phyloP scores from a whole-genome alignment of 768 basidiomycete species.

The Tremella yokohamensis region DNA sequence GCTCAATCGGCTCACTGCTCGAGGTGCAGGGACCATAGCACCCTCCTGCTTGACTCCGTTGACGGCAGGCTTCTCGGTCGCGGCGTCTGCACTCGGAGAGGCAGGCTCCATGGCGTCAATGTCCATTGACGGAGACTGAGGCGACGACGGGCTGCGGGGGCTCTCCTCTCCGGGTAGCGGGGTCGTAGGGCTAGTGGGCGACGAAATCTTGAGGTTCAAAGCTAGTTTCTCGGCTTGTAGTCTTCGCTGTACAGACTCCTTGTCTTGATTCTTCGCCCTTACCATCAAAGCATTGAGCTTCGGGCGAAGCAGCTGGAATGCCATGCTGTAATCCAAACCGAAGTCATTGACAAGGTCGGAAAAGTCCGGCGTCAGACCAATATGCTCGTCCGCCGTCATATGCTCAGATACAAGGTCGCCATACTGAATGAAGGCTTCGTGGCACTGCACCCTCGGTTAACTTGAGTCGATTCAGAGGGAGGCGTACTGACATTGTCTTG shows the following conservation, averaged over 20 bases:
- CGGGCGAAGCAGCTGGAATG: conserved; percentile 91
- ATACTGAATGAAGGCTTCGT: conserved; percentile 88
- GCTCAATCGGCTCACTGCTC: conserved; percentile 6
- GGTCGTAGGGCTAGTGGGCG: conserved; percentile 13
- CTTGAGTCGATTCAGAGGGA: conserved; percentile 6
- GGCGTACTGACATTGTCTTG: conserved; percentile 74
- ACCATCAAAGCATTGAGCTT: conserved; percentile 39
- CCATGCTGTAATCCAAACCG: conserved; percentile 76
- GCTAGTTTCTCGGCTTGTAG: conserved; percentile 21
- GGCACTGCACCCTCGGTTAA: conserved; percentile 59
- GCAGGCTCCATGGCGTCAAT: no score
- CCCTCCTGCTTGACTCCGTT: conserved; percentile 3
- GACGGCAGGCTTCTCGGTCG: background rate
- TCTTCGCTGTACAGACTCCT: conserved; percentile 24
- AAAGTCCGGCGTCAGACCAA: conserved; percentile 69
- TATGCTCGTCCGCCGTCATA: conserved; percentile 68
- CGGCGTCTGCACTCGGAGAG: no score
- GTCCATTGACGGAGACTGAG: no score
- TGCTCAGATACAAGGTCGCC: conserved; percentile 78
- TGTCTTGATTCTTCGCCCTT: conserved; percentile 15
- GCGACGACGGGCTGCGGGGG: no score
- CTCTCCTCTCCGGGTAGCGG: background rate
- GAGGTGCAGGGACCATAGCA: no score
- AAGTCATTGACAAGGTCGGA: conserved; percentile 69
- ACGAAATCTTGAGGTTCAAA: conserved; percentile 10